Evolutionary conservation across 345 rosid genomes (phyloP), one percentile per base, ranked within the genome.

Genomic region (Dipteronia dyeriana): DNA sequence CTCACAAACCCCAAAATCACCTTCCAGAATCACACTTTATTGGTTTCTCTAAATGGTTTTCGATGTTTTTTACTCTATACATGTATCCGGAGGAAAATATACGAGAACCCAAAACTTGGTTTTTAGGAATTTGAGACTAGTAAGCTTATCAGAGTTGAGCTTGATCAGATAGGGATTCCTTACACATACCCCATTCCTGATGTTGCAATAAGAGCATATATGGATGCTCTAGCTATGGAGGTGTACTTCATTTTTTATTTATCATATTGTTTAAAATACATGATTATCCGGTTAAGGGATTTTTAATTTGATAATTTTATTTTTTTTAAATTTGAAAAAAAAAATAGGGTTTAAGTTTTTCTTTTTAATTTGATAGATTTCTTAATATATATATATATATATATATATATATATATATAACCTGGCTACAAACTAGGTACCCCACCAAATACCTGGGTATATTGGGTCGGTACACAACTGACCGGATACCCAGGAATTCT

Each of bases 151-250:
- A 86, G 91, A 62, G 71, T 83, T 16, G 91, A 90, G 85, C 92
- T 91, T 0, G 97, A 90, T 70, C 75, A 67, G 29, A 64, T 90
- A 78, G 90, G 89, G 4, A 81, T 88, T 70, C 79, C 56, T 51
- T 87, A 84, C 56, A 85, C 74, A 65, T 80, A 67, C 79, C 92
- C 90, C 0, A 80, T 89, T 10, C 88, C 90, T 45, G 71, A 68
- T 56, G 90, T 87, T 78, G 98, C 97, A 1, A 19, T 94, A 29
- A 88, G 98, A 38, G 98, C 98, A 17, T 97, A 92, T 74, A 92
- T 95, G 98, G 97, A 95, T 88, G 98, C 98, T 79, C 92, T 95
- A 71, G 22, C 90, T 79, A 81, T 92, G 86, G 91, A 91, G 97
- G 98, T 91, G 75, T 78, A 67, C n/a, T 29, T 68, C 11, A 29